Evolutionary conservation across 2,329 filamentous ascomycete species (phyloP).

Genomic region (Paecilomyces dactylethromorphus): DNA sequence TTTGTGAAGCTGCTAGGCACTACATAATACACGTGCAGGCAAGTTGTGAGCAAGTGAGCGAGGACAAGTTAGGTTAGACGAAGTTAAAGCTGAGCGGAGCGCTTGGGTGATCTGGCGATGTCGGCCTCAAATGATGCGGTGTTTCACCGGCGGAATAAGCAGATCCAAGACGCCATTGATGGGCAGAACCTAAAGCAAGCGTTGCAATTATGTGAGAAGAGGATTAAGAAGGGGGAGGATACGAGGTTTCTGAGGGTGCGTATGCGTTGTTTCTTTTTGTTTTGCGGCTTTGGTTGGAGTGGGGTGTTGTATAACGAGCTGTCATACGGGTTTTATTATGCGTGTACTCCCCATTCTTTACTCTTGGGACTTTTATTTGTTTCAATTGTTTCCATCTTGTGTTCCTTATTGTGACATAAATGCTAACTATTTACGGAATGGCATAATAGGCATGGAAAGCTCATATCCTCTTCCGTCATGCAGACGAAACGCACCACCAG

Average conservation of each 20-base stretch:
- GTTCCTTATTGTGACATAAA: background rate
- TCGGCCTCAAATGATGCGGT: conserved; percentile 31
- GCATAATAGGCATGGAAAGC: conserved; percentile 36
- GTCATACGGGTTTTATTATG: too few species aligned
- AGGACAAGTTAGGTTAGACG: background rate
- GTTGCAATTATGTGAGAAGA: conserved; percentile 44
- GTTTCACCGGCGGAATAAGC: conserved; percentile 40
- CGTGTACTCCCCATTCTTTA: background rate
- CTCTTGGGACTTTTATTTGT: too few species aligned
- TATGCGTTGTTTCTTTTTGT: conserved; percentile 1
- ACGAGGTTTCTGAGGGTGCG: conserved; percentile 34
- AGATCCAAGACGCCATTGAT: conserved; percentile 45
- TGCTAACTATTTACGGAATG: conserved; percentile 5
- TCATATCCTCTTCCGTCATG: conserved; percentile 32
- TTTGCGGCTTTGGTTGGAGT: background rate
- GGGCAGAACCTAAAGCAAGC: conserved; percentile 44
- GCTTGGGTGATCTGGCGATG: conserved; percentile 15
- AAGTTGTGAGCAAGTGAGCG: background rate
- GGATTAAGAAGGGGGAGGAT: conserved; percentile 49
- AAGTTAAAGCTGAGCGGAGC: too few species aligned
- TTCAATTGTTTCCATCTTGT: background rate
- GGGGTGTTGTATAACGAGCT: background rate
- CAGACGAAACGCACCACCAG: conserved; percentile 35
- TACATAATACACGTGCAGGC: background rate
- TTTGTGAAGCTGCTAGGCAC: background rate